phyloP scores from a whole-genome alignment of 495 filamentous ascomycete genomes.

The Hypoxylon cercidicola region DNA sequence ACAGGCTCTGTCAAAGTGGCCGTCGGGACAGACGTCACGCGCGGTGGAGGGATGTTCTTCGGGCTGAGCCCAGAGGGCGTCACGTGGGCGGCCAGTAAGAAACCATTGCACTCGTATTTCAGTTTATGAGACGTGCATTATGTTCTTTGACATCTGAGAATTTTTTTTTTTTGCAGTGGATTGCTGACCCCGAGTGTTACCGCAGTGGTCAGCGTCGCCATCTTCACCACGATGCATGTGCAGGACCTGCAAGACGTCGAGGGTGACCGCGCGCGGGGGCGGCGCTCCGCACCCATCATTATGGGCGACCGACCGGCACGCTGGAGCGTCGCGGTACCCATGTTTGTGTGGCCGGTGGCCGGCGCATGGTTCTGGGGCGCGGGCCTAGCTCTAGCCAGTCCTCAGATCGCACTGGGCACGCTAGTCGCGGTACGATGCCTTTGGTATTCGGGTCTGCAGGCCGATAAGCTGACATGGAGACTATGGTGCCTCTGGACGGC shows the following conservation, averaged over 20 bases:
- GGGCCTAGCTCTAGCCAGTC: no score
- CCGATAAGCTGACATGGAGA: conserved; percentile 10
- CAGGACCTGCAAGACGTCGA: conserved; percentile 1
- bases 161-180: no score
- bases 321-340: conserved; percentile 49
- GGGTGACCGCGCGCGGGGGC: conserved; percentile 53
- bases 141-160: no score
- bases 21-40: conserved; percentile 5
- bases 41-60: no score
- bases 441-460: conserved; percentile 1
- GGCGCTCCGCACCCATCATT: conserved; percentile 54
- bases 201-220: conserved; percentile 46
- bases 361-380: conserved; percentile 54
- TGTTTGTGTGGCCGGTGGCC: conserved; percentile 56
- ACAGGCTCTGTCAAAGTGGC: conserved; percentile 44
- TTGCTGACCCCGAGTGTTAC: no score
- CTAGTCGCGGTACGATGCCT: no score
- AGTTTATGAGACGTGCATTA: no score
- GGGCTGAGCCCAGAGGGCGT: no score
- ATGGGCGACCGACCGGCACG: conserved; percentile 57
- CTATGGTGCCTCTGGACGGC: conserved; percentile 31
- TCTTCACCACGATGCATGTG: conserved; percentile 50
- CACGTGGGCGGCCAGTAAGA: no score
- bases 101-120: no score
- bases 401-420: no score